These are phyloP conservation scores for Solanum clarkiae DNA, from an alignment of 257 asterid genomes.

Conservation along the genomic window DNA sequence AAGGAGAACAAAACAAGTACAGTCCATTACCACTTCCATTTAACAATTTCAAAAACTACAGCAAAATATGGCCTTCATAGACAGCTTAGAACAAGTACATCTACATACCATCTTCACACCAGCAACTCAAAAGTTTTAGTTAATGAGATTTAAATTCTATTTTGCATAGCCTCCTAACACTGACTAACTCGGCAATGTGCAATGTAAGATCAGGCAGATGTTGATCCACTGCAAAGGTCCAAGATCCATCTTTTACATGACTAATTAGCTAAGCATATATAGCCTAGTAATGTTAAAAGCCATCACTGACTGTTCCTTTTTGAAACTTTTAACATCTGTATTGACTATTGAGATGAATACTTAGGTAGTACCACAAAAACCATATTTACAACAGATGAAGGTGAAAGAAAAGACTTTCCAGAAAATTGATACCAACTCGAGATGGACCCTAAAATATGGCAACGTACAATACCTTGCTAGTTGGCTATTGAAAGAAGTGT, in stretches of 20 bases:
- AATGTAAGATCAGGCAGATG: not conserved
- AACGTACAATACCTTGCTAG: no score
- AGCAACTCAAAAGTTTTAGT: not conserved
- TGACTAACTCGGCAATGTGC: not conserved
- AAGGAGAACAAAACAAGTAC: not conserved
- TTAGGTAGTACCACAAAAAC: not conserved
- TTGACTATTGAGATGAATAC: no score
- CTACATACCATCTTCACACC: not conserved
- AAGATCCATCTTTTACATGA: not conserved
- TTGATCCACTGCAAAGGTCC: not conserved
- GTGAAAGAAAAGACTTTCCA: not conserved
- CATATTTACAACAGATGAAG: not conserved
- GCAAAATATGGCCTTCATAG: not conserved
- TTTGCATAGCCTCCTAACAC: not conserved
- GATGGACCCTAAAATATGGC: not conserved
- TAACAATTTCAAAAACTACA: not conserved
- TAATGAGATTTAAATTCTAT: not conserved
- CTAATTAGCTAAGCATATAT: not conserved
- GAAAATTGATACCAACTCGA: not conserved
- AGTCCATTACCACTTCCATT: not conserved
- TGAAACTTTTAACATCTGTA: no score
- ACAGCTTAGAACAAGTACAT: not conserved
- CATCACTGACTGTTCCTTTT: not conserved
- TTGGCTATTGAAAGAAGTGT: no score
- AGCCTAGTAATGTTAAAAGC: not conserved